These are phyloP conservation scores for Mortierella polycephala DNA, from an alignment of 371 early-diverging fungal genomes.

Conservation along the genomic window DNA sequence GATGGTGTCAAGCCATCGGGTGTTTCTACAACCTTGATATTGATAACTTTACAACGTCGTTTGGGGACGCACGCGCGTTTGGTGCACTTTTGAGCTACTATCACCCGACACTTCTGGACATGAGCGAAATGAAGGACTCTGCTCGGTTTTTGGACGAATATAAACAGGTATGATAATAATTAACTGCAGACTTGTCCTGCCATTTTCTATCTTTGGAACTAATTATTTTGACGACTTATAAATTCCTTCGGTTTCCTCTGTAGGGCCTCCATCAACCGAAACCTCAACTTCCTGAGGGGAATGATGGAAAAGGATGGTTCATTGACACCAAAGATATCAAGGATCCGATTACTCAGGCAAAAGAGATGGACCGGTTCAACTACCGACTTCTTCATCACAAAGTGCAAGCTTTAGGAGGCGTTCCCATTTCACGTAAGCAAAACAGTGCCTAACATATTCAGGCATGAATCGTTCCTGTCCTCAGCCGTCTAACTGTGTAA, in stretches of 20 bases:
- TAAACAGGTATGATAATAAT: constrained; percentile 24
- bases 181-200: no score
- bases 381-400: constrained; percentile 48
- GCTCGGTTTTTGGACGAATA: constrained; percentile 38
- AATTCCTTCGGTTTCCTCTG: no score
- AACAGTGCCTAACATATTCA: no score
- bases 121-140: constrained; percentile 51
- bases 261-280: constrained; percentile 48
- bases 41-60: constrained; percentile 54
- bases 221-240: no score
- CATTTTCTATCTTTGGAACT: no score
- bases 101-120: constrained; percentile 51
- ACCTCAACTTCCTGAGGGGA: constrained; percentile 13
- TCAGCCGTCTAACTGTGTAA: neutral
- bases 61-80: constrained; percentile 54
- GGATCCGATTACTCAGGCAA: constrained; percentile 45
- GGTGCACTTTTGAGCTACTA: constrained; percentile 54
- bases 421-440: constrained; percentile 46
- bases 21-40: constrained; percentile 43
- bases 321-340: constrained; percentile 40
- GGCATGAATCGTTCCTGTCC: neutral
- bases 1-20: constrained; percentile 57
- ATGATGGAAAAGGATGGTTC: constrained; percentile 45
- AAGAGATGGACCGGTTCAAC: constrained; percentile 54
- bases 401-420: constrained; percentile 51